phyloP scores from a whole-genome alignment of 2,329 filamentous ascomycete genomes.

The Trichoderma citrinoviride region DNA sequence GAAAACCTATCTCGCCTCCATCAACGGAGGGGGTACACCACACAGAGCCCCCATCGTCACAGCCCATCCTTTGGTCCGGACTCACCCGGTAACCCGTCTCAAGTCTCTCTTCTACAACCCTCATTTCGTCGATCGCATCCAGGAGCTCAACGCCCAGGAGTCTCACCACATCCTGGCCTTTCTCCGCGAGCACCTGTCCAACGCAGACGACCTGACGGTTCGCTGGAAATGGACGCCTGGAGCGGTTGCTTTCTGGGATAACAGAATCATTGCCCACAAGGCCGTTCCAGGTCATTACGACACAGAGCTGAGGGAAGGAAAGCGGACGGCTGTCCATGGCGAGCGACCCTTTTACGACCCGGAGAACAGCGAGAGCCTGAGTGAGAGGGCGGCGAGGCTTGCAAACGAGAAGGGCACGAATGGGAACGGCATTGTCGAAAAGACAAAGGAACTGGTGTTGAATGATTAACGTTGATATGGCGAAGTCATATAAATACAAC shows the following conservation, averaged over 20 bases:
- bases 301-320: constrained; percentile 18
- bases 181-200: constrained; percentile 21
- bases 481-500: background rate
- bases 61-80: constrained; percentile 19
- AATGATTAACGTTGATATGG: background rate
- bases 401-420: background rate
- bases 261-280: constrained; percentile 20
- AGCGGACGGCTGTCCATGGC: constrained; percentile 17
- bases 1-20: constrained; percentile 19
- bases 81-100: constrained; percentile 20
- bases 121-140: constrained; percentile 17
- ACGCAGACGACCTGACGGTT: constrained; percentile 17
- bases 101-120: constrained; percentile 21
- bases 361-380: constrained; percentile 16
- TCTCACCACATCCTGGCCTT: constrained; percentile 21
- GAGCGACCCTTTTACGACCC: constrained; percentile 22
- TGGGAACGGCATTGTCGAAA: background rate
- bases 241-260: constrained; percentile 21
- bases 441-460: constrained; percentile 12
- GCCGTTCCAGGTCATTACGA: constrained; percentile 20
- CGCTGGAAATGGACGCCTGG: constrained; percentile 23
- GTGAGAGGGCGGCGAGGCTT: constrained; percentile 15
- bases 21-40: constrained; percentile 21
- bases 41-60: constrained; percentile 20
- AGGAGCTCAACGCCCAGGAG: constrained; percentile 20